Percentiles rank a stretch among this genome's conserved stretches.
These are phyloP conservation scores for Basidiobolus meristosporus DNA, from an alignment of 371 early-diverging fungal species.

Conservation along the genomic window DNA sequence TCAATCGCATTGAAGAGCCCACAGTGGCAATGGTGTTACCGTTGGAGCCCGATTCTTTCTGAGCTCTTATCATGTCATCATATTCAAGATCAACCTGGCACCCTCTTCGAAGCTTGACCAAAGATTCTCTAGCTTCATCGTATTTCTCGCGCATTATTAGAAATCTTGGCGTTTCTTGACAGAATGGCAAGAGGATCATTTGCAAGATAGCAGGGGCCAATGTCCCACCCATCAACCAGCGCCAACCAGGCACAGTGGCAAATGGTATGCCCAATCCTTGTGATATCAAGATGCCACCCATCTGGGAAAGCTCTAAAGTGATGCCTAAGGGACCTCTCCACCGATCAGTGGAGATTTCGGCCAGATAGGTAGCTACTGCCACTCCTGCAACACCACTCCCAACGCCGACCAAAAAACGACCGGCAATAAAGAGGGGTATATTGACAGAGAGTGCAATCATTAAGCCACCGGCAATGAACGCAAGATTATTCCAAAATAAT, in stretches of 20 bases:
- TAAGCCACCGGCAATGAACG: slow-evolving; percentile 40
- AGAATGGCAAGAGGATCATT: slow-evolving; percentile 37
- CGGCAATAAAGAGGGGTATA: slow-evolving; percentile 45
- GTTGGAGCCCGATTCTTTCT: too few relatives aligned
- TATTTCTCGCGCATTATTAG: slow-evolving; percentile 28
- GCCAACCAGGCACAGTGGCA: slow-evolving; percentile 39
- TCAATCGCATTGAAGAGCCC: too few relatives aligned
- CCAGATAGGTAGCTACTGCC: slow-evolving; percentile 60
- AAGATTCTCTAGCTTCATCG: slow-evolving; percentile 30
- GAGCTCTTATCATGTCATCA: slow-evolving; percentile 20
- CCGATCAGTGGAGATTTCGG: slow-evolving; percentile 55
- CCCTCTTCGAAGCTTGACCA: slow-evolving; percentile 32
- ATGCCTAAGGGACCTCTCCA: slow-evolving; percentile 51
- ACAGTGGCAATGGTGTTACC: too few relatives aligned
- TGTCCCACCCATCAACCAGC: slow-evolving; percentile 32
- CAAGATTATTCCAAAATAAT: slow-evolving; percentile 35
- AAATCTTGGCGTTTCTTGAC: slow-evolving; percentile 61
- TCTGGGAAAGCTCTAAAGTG: slow-evolving; percentile 55
- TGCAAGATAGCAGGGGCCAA: slow-evolving; percentile 44
- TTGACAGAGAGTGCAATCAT: slow-evolving; percentile 31
- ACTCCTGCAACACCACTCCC: slow-evolving; percentile 65
- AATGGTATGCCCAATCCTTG: slow-evolving; percentile 34
- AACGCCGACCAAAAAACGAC: slow-evolving; percentile 66
- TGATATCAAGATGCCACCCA: slow-evolving; percentile 53
- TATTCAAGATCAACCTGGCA: slow-evolving; percentile 32